Evolutionary conservation across 2,329 filamentous ascomycete species (phyloP), one percentile per base, ranked within the genome.

Genomic region (Chaetoscypha palmicola): DNA sequence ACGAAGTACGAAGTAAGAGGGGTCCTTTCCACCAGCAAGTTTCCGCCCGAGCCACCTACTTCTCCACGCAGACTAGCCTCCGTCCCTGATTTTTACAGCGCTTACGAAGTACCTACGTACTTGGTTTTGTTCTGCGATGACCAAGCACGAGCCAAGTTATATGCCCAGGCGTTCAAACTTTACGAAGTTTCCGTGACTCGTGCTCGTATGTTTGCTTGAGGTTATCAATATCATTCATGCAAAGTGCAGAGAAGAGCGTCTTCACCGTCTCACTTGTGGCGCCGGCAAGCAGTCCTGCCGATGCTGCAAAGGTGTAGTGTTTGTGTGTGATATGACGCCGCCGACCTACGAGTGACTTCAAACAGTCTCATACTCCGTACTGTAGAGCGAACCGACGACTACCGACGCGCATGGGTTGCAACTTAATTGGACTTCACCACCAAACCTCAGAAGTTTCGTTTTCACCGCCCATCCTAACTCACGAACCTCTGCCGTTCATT

Each of bases 261-360:
- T 32, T 51, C 36, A 41, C 43, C 41, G 41, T 49, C 49, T 49
- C 43, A 45, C 41, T 24, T 35, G 46, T 49, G 50, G 50, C 48
- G 44, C 46, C 48, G 50, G 50, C 39, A 47, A 19, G 40, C 46
- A 28, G 14, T 34, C 21, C 31, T 45, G 45, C 48, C 50, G 50
- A 21, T 21, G 34, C 42, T 32, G 11, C 20, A 28, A 37, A 35
- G 20, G 19, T 31, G 34, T 21, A 22, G 38, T n/a, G 17, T 8
- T 42, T 26, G 23, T 43, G 33, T 48, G 43, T 41, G 39, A 40
- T 31, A 40, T 31, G 30, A 40, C 14, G 33, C 46, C 43, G 46
- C 43, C 35, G 34, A 36, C 16, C 26, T 14, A 38, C 38, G n/a
- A n/a, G n/a, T n/a, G n/a, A n/a, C n/a, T n/a, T n/a, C n/a, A n/a